These are phyloP conservation scores for Nitzschia inconspicua DNA, from an alignment of 108 stramenopile genomes.

Conservation along the genomic window DNA sequence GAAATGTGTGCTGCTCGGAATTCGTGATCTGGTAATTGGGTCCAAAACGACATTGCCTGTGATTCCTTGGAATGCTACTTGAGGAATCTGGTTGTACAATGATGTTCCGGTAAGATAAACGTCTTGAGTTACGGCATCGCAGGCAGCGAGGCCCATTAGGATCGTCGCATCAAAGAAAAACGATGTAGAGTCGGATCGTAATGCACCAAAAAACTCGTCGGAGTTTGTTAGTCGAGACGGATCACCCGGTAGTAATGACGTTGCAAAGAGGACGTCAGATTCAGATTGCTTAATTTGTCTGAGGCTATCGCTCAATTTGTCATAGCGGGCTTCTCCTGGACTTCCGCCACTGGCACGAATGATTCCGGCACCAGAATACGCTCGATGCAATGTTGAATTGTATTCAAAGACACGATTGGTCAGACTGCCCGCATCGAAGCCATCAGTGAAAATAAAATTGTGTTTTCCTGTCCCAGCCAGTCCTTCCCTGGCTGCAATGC, in stretches of 20 bases:
- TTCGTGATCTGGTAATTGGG: slow-evolving; percentile 39
- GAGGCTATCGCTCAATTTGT: not conserved
- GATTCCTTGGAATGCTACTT: slow-evolving; percentile 37
- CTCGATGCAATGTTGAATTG: slow-evolving; percentile 30
- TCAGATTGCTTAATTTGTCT: not conserved
- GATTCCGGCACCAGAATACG: slow-evolving; percentile 35
- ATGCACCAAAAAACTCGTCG: not conserved
- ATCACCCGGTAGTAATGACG: not conserved
- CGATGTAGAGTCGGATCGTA: not conserved
- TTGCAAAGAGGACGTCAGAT: not conserved
- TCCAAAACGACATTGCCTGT: slow-evolving; percentile 35
- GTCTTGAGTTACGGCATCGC: slow-evolving; percentile 6
- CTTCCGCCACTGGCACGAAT: slow-evolving; percentile 9
- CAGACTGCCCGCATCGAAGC: slow-evolving; percentile 12
- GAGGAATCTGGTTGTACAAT: slow-evolving; percentile 30
- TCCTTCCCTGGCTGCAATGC: slow-evolving; percentile 30
- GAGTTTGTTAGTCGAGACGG: slow-evolving; percentile 1
- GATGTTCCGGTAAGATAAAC: slow-evolving; percentile 28
- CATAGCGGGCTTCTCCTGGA: slow-evolving; percentile 1
- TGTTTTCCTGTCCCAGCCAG: slow-evolving; percentile 43
- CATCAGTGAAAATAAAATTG: slow-evolving; percentile 51
- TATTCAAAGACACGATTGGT: slow-evolving; percentile 22
- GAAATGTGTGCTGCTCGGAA: slow-evolving; percentile 30
- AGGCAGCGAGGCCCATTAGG: slow-evolving; percentile 50
- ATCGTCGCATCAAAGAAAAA: slow-evolving; percentile 58